Evolutionary conservation across 352 stramenopile genomes (phyloP), one percentile per base, ranked within the genome.

Genomic region (Globisporangium polare): DNA sequence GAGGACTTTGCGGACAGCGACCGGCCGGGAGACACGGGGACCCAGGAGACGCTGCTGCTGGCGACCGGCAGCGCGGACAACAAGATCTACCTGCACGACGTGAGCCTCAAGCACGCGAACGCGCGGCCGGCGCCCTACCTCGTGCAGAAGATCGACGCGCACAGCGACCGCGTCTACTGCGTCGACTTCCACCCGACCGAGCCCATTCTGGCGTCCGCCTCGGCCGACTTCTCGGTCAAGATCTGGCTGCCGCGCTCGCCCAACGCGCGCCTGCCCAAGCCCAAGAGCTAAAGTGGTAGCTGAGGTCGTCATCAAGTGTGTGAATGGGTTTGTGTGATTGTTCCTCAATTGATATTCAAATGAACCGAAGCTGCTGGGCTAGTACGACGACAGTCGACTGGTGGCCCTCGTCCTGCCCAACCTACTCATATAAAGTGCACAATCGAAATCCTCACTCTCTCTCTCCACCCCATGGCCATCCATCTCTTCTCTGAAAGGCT

Each of bases 161-260:
- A 96, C 74, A 91, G 60, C 41, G 88, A 94, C 49, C 88, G 88
- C 45, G 85, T 96, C n/a, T 96, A 96, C 69, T 91, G 84, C 58
- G 84, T 93, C 41, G 86, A 96, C 61, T 96, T 96, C 63, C 83
- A 93, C 65, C 88, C 83, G 47, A 88, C 79, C 0, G 86, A 93
- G 45, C 88, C 88, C 26, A 91, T 96, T 63, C 61, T 96, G 26
- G 88, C 85, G 29, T 94, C 86, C 13, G 86, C 83, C 20, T 96
- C 88, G 51, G 86, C 88, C 3, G 88, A 96, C 56, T 89, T 81
- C 58, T 89, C 83, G 10, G 85, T 96, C 53, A 92, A 92, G 59
- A 93, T 96, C 51, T 96, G 88, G 88, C 57, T 93, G 29, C 86
- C 86, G 31, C 72, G 83, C n/a, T 75, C 79, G 12, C 75, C 79